phyloP scores from a whole-genome alignment of 31 red algal genomes.

The Endocladia muricata region DNA sequence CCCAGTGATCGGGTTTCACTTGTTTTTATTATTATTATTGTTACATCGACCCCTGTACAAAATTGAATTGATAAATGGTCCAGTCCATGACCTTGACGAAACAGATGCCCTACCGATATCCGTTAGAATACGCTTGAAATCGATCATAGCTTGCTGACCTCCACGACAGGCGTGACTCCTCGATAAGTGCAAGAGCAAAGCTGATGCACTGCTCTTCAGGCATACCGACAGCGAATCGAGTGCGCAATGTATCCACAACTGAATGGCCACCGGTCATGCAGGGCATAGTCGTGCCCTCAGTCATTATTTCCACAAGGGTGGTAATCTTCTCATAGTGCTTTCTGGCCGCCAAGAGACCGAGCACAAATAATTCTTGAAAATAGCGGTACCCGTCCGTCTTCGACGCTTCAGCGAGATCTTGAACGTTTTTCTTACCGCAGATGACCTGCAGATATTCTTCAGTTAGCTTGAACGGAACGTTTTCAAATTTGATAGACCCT shows the following conservation, averaged over 20 bases:
- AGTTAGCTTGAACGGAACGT: constrained; percentile 98
- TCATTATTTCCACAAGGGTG: constrained; percentile 97
- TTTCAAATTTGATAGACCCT: constrained; percentile 98
- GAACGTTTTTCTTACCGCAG: constrained; percentile 73
- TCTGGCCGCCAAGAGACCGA: constrained; percentile 93
- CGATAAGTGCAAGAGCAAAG: constrained; percentile 86
- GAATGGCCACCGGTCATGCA: constrained; percentile 96
- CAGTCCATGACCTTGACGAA: neutral
- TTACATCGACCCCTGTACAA: too few relatives aligned
- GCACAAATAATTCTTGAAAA: constrained; percentile 94
- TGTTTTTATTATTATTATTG: too few relatives aligned
- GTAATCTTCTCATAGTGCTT: constrained; percentile 98
- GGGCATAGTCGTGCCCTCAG: constrained; percentile 96
- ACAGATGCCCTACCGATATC: constrained; percentile 65
- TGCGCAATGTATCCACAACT: constrained; percentile 86
- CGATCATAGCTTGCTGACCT: constrained; percentile 90
- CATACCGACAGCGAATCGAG: constrained; percentile 87
- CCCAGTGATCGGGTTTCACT: too few relatives aligned
- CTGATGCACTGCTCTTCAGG: constrained; percentile 93
- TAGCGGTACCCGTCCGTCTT: constrained; percentile 88
- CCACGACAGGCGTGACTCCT: constrained; percentile 93
- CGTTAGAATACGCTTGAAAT: constrained; percentile 95
- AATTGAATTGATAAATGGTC: too few relatives aligned
- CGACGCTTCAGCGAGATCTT: constrained; percentile 55
- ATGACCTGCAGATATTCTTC: constrained; percentile 95